Evolutionary conservation across 345 rosid genomes (phyloP), one percentile per base, ranked within the genome.

Genomic region (Euphorbia peplus): DNA sequence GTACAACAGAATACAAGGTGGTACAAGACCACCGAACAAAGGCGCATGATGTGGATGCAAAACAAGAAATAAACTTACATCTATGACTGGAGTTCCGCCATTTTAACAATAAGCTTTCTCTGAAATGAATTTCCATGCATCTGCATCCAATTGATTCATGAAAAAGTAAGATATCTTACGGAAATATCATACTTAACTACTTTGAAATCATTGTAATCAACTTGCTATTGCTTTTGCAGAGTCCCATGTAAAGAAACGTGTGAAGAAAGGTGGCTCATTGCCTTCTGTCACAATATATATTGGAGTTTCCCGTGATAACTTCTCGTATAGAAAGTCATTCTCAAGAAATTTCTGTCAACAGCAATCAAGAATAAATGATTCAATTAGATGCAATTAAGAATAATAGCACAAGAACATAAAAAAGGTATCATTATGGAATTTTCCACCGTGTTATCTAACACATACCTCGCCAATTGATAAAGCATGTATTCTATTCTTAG

Each of bases 51-150:
- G n/a, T n/a, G n/a, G n/a, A n/a, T n/a, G n/a, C n/a, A n/a, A n/a
- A n/a, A n/a, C n/a, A n/a, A 41, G 15, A 70, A 62, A 30, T 32
- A 4, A 32, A 65, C 86, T 86, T 92, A 95, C 99, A 71, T 92
- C 91, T 4, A 80, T 22, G 75, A 79, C 48, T 44, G 92, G 90
- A 64, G 88, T 78, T 71, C 83, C 89, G 9, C 95, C 96, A 74
- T 79, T 81, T 79, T 88, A 9, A 95, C 79, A 19, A 90, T 77
- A 68, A 95, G 96, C 73, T 86, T 95, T 79, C 91, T 83, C 76
- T 95, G 98, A 81, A 85, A 95, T 51, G 99, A 92, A 79, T 95
- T 83, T 70, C 99, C 99, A 78, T 80, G 95, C 90, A 95, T 87
- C 99, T 95, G 90, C 70, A 72, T 46, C 66, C 62, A 67, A 70